phyloP scores from a whole-genome alignment of 1,139 yeast species.

The Yamadazyma kanchanaburiensis region DNA sequence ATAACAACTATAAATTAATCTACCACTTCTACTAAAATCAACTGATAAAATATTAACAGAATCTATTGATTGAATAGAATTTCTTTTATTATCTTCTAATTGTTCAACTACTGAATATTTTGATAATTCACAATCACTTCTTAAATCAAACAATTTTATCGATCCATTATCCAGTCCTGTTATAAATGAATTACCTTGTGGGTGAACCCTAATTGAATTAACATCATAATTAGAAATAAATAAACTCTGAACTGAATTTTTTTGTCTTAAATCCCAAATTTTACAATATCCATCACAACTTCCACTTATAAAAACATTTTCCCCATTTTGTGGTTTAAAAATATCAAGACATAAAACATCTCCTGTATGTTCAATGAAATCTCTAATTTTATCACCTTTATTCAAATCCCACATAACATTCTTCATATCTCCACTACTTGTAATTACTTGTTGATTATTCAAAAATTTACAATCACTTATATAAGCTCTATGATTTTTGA shows the following conservation, averaged over 20 bases:
- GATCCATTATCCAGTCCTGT: slow-evolving; percentile 81
- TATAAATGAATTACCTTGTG: slow-evolving; percentile 64
- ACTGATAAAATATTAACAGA: slow-evolving; percentile 49
- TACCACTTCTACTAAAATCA: slow-evolving; percentile 73
- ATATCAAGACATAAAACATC: slow-evolving; percentile 64
- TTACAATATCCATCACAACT: slow-evolving; percentile 72
- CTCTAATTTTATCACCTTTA: slow-evolving; percentile 51
- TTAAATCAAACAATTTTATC: slow-evolving; percentile 67
- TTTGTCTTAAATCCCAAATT: slow-evolving; percentile 66
- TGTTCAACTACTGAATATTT: slow-evolving; percentile 41
- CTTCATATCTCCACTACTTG: slow-evolving; percentile 84
- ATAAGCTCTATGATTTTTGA: slow-evolving; percentile 82
- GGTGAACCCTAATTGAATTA: slow-evolving; percentile 62
- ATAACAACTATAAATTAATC: slow-evolving; percentile 72
- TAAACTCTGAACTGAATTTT: slow-evolving; percentile 56
- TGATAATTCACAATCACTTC: slow-evolving; percentile 72
- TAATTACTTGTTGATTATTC: slow-evolving; percentile 48
- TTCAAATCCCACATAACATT: slow-evolving; percentile 77
- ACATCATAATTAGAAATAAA: slow-evolving; percentile 65
- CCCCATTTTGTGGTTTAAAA: slow-evolving; percentile 13
- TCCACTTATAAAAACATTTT: slow-evolving; percentile 55
- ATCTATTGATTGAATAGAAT: slow-evolving; percentile 9
- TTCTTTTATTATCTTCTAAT: slow-evolving; percentile 10
- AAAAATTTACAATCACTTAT: slow-evolving; percentile 73
- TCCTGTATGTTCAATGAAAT: slow-evolving; percentile 74